Base-by-base conservation (phyloP, 1,284 basidiomycete genomes). In the Lignosus rhinocerotis region DNA sequence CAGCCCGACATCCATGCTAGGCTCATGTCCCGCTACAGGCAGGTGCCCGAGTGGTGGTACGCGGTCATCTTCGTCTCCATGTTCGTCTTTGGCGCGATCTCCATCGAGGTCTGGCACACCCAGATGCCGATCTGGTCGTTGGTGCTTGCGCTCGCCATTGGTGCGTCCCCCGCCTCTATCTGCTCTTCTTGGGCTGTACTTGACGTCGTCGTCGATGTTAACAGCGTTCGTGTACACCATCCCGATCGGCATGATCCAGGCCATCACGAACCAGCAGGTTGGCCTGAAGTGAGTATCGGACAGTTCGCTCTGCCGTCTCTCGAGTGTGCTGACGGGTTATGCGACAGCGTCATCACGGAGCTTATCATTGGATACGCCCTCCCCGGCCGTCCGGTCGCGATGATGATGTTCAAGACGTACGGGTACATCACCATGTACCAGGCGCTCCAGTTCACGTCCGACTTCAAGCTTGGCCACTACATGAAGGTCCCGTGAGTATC, bases 381-480 rank as follows among this genome's bases (percentile, higher is more conserved):
- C 7, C 81, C 80, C 0, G 80, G 81, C 3, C 68, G 67, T 34
- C 80, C 82, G 0, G 66, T 82, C 21, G 77, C 80, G 7, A 79
- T 82, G 75, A 83, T 83, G 81, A 69, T 76, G 65, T 75, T 80
- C 84, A 94, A 82, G 75, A 81, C 81, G 11, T 79, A 74, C 61
- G 78, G 73, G 4, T 79, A 78, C 62, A 78, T 79, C 65, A 74
- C 76, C 21, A 76, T 79, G 69, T 68, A 68, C 6, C 79, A 80
- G 62, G 68, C 68, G 7, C 59, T 70, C 45, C 60, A 61, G 34
- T 90, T 90, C 70, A 80, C 87, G 8, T 80, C 81, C 11, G 88
- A 90, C 70, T 85, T 88, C 72, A 88, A 89, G 70, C 80, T 88
- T 46, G 86, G 85, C 5, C 87, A 89, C 64, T 88, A 89, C 74